Conservation (phyloP, 1,284 basidiomycete genomes). For the Leccinum laetum region DNA sequence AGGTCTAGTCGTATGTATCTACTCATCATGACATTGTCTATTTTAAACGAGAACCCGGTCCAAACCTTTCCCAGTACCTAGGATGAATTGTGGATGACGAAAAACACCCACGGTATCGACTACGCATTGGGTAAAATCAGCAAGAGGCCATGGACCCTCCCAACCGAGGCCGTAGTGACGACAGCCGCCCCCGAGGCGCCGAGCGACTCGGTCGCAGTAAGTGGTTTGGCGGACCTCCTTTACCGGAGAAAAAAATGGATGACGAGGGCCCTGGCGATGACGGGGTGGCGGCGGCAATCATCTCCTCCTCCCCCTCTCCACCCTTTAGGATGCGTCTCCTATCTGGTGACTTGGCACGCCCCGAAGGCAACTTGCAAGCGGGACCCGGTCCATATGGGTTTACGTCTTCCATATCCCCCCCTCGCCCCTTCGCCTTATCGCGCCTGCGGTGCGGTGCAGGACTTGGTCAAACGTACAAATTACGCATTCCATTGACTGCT, state of each 20-base stretch:
- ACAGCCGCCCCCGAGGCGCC: background rate
- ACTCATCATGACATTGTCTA: constrained; percentile 3
- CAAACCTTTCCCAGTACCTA: background rate
- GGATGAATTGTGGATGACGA: background rate
- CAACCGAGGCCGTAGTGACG: background rate
- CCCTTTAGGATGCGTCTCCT: background rate
- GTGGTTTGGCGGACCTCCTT: background rate
- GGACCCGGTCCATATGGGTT: background rate
- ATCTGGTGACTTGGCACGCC: background rate
- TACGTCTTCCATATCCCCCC: background rate
- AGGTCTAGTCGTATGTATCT: background rate
- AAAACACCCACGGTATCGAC: background rate
- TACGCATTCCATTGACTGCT: background rate
- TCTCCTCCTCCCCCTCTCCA: background rate
- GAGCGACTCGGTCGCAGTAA: background rate
- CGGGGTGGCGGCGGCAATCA: background rate
- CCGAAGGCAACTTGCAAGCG: background rate
- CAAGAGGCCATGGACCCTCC: background rate
- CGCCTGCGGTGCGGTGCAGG: background rate
- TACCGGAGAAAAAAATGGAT: background rate
- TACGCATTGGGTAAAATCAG: background rate
- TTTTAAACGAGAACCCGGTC: background rate
- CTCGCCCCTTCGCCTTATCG: background rate
- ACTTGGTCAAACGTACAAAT: background rate
- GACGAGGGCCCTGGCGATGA: background rate